These are phyloP conservation scores for Aureobasidium sp. DNA, from an alignment of 2,329 filamentous ascomycete species.

Conservation along the genomic window DNA sequence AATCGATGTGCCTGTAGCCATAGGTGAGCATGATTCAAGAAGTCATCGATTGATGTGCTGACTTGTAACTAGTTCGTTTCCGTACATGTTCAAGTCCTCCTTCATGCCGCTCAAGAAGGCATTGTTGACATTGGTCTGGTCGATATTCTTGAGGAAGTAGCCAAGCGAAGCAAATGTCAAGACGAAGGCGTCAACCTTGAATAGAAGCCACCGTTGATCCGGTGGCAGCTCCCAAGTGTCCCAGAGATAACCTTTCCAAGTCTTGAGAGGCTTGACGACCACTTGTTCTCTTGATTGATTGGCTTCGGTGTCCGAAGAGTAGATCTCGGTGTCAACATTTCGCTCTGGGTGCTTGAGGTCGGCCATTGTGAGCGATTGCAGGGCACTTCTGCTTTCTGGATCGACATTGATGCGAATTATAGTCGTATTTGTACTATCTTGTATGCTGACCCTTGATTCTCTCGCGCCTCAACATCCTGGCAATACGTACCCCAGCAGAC, in stretches of 20 bases:
- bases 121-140: constrained; percentile 37
- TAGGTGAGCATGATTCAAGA: constrained; percentile 28
- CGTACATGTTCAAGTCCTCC: constrained; percentile 34
- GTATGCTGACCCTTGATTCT: too few relatives aligned
- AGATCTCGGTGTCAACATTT: not conserved
- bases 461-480: too few relatives aligned
- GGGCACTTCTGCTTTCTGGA: too few relatives aligned
- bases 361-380: not conserved
- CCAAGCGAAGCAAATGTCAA: constrained; percentile 4
- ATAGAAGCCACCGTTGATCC: constrained; percentile 6
- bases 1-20: not conserved
- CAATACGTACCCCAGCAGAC: too few relatives aligned
- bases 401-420: too few relatives aligned
- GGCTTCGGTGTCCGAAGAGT: not conserved
- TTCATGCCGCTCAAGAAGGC: constrained; percentile 38
- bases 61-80: constrained; percentile 30
- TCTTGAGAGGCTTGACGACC: not conserved
- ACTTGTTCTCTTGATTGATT: not conserved
- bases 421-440: too few relatives aligned
- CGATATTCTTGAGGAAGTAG: constrained; percentile 24
- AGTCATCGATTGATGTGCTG: not conserved
- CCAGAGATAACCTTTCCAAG: constrained; percentile 8
- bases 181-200: constrained; percentile 11
- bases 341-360: not conserved
- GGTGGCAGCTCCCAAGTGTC: constrained; percentile 10